Conservation (phyloP, 2,329 filamentous ascomycete genomes). For the Ophiostoma fasciatum region DNA sequence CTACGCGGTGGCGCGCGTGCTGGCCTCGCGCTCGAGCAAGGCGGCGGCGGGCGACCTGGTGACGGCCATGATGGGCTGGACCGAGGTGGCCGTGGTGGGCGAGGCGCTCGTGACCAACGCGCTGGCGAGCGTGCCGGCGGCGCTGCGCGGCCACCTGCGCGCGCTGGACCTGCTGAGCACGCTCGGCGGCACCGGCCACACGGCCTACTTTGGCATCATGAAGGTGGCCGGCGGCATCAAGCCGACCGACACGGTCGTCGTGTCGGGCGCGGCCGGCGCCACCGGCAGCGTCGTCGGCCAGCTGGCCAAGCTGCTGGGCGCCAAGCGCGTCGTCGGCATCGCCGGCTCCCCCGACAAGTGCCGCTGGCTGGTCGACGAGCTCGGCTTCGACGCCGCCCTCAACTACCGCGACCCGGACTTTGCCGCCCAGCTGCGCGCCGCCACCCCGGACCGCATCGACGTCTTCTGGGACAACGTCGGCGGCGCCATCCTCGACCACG, state of each 20-base stretch:
- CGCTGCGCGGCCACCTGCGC: constrained; percentile 14
- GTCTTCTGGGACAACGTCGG: constrained; percentile 66
- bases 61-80: constrained; percentile 37
- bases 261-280: constrained; percentile 51
- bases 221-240: constrained; percentile 36
- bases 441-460: constrained; percentile 42
- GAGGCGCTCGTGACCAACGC: constrained; percentile 19
- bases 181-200: constrained; percentile 45
- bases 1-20: constrained; percentile 34
- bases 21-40: constrained; percentile 30
- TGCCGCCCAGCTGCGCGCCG: constrained; percentile 41
- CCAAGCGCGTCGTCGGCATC: constrained; percentile 32
- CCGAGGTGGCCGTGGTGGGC: constrained; percentile 36
- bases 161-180: constrained; percentile 34
- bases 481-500: constrained; percentile 53
- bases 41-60: constrained; percentile 37
- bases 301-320: constrained; percentile 50
- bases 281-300: constrained; percentile 53
- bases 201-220: constrained; percentile 50
- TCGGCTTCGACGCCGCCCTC: constrained; percentile 52
- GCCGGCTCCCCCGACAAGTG: constrained; percentile 43
- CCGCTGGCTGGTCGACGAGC: constrained; percentile 44
- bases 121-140: constrained; percentile 7
- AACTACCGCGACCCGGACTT: constrained; percentile 57
- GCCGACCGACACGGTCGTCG: constrained; percentile 49